Evolutionary conservation across 306 rosid species (phyloP), one percentile per base, ranked within the genome.

Genomic region (Sicyos baderoa): DNA sequence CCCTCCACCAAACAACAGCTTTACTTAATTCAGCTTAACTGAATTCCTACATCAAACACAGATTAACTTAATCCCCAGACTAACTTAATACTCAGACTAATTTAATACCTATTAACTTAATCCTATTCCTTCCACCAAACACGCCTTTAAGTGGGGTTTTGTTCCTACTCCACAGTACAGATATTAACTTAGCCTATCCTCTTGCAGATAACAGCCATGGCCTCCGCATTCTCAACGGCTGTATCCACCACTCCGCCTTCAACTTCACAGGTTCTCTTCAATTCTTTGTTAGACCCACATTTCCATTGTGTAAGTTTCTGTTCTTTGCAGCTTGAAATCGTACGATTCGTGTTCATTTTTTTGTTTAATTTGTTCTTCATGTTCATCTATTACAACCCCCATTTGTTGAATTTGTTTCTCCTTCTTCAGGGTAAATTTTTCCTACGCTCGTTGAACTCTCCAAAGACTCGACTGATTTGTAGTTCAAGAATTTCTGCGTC

Each of bases 181-280:
- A 40, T 7, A 7, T 40, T 40, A 7, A 9, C 45, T 40, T 40
- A 9, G 45, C 10, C 0, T 40, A 40, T 40, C 45, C 45, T 17
- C 49, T 63, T 18, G 29, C 51, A 40, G 48, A 37, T 37, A 18
- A 42, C 53, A 64, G 32, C 70, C 68, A 64, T 64, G 70, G 70
- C 53, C 11, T 64, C 70, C 35, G 6, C 6, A 5, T 4, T 64
- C 52, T 5, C 53, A 18, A 12, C 44, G 70, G 51, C 32, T 42
- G 53, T 42, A 29, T 6, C 44, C 12, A 10, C 6, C 70, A 5
- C 51, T 42, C n/a, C 44, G 53, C 53, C 52, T 19, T 64, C 53
- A 11, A 10, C 29, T 11, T 17, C 49, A 13, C 70, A 64, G 70
- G 70, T 64, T 64, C 12, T 64, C 32, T 42, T 42, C 70, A 2